Base-by-base conservation (phyloP, 305 asterid genomes). In the Fraxinus albicans region DNA sequence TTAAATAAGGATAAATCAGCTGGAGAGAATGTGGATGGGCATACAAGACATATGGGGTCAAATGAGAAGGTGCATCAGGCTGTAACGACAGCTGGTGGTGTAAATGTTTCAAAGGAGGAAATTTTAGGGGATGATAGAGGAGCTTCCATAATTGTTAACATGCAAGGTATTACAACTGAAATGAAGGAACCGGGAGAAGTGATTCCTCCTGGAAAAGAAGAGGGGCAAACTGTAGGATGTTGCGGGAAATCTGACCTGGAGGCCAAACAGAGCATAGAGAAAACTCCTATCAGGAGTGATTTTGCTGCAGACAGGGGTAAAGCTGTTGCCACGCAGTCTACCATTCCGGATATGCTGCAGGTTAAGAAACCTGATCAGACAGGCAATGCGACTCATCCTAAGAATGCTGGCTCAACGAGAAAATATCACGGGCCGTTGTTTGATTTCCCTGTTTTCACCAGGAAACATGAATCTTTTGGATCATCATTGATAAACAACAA, bases 381-480 rank as follows among this genome's bases (percentile, higher is more conserved):
- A 33, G 89, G 91, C 86, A 88, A 80, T 85, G 72, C 90, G 55
- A 36, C 86, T 84, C 99, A 92, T 81, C 89, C 94, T 40, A 95
- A 92, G 91, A 98, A 94, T 86, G 86, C 91, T 35, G 88, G 91
- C 88, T 85, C 97, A 33, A 85, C 90, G 55, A 91, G 97, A 85
- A 97, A 97, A 88, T 97, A 97, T 88, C 99, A 97, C 19, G 99
- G 99, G 63, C 99, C 99, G 80, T 87, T 97, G 84, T 97, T 95
- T 82, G 99, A 97, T 91, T 97, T 97, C 86, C 99, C 99, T 2
- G 95, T 90, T 82, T 97, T 97, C 89, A 97, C 98, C 77, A 90
- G 99, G 84, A 95, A 97, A 87, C 95, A 93, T 72, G 99, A 95
- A 72, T 83, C 91, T 79, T 94, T 92, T 85, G 98, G 99, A 67